Percentiles rank a stretch among this genome's conserved stretches.
Evolutionary conservation across 179 eudicot genomes (phyloP).

Genomic region (Drosera spatulata): DNA sequence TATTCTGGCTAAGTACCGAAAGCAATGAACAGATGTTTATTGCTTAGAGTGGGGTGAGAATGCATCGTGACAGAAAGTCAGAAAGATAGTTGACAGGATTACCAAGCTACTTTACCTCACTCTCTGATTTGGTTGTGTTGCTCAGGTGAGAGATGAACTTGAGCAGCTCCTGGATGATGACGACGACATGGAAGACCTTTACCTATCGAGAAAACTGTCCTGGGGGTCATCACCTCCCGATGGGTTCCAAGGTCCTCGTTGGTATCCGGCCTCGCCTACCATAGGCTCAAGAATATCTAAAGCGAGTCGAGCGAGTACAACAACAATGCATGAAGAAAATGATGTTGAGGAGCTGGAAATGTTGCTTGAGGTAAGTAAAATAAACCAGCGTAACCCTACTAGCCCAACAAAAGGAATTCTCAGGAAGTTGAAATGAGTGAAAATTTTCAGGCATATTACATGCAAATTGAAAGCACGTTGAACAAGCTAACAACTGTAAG

Average conservation of each 20-base stretch:
- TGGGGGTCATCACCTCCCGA: conserved; percentile 29
- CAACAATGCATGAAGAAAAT: conserved; percentile 21
- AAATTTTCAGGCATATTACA: conserved; percentile 64
- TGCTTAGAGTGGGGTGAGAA: no score
- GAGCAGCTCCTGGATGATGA: conserved; percentile 86
- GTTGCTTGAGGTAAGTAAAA: conserved; percentile 60
- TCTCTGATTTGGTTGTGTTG: conserved; percentile 36
- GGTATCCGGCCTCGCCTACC: conserved; percentile 42
- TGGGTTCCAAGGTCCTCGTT: conserved; percentile 24
- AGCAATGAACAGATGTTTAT: no score
- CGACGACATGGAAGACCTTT: conserved; percentile 84
- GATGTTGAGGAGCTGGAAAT: conserved; percentile 91
- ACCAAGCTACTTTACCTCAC: background rate
- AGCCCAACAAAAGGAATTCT: background rate
- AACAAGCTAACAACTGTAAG: conserved; percentile 75
- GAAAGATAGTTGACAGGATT: conserved; percentile 20
- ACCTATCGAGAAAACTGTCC: conserved; percentile 54
- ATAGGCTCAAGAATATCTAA: conserved; percentile 40
- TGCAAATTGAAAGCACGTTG: conserved; percentile 77
- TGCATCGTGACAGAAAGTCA: conserved; percentile 58
- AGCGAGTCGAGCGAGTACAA: conserved; percentile 48
- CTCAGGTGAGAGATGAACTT: conserved; percentile 84
- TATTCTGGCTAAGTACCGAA: no score
- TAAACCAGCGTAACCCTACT: background rate
- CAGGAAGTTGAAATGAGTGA: background rate